phyloP scores from a whole-genome alignment of 352 stramenopile species.

The Phytopythium ostracodes region DNA sequence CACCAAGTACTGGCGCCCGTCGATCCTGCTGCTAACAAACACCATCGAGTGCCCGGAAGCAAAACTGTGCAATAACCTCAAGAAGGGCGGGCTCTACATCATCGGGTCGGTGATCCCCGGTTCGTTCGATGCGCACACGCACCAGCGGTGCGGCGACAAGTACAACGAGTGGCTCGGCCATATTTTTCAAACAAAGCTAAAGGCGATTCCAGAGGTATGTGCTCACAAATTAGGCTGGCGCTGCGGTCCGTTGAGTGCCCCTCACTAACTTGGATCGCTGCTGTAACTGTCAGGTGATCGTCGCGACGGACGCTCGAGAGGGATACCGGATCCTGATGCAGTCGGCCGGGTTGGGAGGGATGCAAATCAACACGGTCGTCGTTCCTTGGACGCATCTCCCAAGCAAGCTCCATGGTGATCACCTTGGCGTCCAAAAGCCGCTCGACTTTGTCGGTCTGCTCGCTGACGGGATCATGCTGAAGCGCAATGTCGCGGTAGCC shows the following conservation, averaged over 20 bases:
- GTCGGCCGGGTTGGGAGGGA: conserved; percentile 58
- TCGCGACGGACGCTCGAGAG: conserved; percentile 32
- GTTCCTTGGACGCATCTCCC: conserved; percentile 43
- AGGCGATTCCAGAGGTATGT: conserved; percentile 37
- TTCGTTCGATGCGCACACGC: conserved; percentile 27
- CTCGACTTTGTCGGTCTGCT: conserved; percentile 44
- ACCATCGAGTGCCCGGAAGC: conserved; percentile 34
- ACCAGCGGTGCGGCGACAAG: conserved; percentile 24
- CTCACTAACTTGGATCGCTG: not conserved
- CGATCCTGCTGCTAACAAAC: conserved; percentile 59
- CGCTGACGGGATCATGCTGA: conserved; percentile 43
- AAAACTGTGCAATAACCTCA: conserved; percentile 67
- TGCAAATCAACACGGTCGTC: conserved; percentile 75
- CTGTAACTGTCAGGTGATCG: conserved; percentile 32
- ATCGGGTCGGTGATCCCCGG: conserved; percentile 53
- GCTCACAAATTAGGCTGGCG: too few relatives aligned
- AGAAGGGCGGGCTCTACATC: conserved; percentile 79
- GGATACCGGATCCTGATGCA: conserved; percentile 71
- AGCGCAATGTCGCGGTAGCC: conserved; percentile 56
- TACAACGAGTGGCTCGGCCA: conserved; percentile 43
- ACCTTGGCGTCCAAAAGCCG: conserved; percentile 9
- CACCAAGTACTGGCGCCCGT: conserved; percentile 77
- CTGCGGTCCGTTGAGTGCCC: not conserved
- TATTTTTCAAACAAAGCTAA: conserved; percentile 42
- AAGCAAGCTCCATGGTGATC: conserved; percentile 1